phyloP scores from a whole-genome alignment of 257 asterid genomes.

The Handroanthus guayacan region DNA sequence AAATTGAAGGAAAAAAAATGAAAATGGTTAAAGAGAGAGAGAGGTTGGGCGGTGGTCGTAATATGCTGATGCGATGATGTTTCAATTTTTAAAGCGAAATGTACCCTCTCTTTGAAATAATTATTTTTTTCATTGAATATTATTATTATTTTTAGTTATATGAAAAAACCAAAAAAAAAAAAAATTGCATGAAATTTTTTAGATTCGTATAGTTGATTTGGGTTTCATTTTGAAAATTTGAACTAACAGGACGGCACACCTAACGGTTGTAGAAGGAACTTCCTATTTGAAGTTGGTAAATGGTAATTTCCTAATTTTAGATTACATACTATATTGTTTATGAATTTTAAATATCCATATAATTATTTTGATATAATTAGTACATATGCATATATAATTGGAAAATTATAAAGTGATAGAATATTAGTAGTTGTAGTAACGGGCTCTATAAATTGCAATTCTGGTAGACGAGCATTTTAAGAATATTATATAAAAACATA shows the following conservation, averaged over 20 bases:
- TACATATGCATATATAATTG: too few species aligned
- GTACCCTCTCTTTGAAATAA: neutral
- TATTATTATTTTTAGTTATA: neutral
- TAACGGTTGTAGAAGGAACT: neutral
- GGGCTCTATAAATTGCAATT: too few species aligned
- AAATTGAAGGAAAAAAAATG: conserved; percentile 28
- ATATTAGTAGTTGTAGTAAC: too few species aligned
- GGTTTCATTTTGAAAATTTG: neutral
- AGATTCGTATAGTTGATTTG: neutral
- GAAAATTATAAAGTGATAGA: too few species aligned
- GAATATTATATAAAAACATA: too few species aligned
- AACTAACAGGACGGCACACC: conserved; percentile 1
- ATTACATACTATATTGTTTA: too few species aligned
- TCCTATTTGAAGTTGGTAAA: neutral
- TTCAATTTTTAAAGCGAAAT: conserved; percentile 16
- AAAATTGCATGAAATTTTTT: neutral
- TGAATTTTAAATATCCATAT: too few species aligned
- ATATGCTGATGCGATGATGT: conserved; percentile 22
- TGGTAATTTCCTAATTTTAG: too few species aligned
- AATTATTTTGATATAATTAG: too few species aligned
- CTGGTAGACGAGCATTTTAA: too few species aligned
- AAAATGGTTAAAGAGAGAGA: conserved; percentile 33
- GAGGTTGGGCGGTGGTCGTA: conserved; percentile 23
- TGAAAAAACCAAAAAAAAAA: neutral
- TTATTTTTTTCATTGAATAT: neutral